These are phyloP conservation scores for Colletotrichum falcatum DNA, from an alignment of 2,329 filamentous ascomycete species.

Conservation along the genomic window DNA sequence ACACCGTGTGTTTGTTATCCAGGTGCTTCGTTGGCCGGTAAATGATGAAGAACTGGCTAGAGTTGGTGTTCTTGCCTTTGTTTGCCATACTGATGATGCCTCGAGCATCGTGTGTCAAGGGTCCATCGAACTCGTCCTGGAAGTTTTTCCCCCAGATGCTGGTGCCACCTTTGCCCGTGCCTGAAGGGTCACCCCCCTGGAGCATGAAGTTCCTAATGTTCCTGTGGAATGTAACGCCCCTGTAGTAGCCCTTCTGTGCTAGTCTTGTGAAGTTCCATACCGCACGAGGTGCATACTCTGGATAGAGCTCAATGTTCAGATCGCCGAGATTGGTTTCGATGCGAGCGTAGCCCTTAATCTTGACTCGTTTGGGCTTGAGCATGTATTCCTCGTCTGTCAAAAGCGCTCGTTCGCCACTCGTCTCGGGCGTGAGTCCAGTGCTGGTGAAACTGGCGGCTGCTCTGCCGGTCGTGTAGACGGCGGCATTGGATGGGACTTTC, in stretches of 20 bases:
- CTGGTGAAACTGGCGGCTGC: slow-evolving; percentile 96
- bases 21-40: slow-evolving; percentile 89
- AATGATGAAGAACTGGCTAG: slow-evolving; percentile 92
- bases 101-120: slow-evolving; percentile 82
- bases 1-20: slow-evolving; percentile 97
- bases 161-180: slow-evolving; percentile 88
- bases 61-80: slow-evolving; percentile 98
- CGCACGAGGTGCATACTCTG: slow-evolving; percentile 90
- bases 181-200: slow-evolving; percentile 93
- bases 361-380: slow-evolving; percentile 89
- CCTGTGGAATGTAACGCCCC: slow-evolving; percentile 85
- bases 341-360: slow-evolving; percentile 91
- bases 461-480: slow-evolving; percentile 88
- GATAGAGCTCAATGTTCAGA: slow-evolving; percentile 88
- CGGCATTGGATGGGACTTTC: slow-evolving; percentile 83
- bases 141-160: slow-evolving; percentile 97
- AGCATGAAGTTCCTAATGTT: slow-evolving; percentile 99
- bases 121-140: slow-evolving; percentile 91
- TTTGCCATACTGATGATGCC: slow-evolving; percentile 96
- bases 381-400: slow-evolving; percentile 97
- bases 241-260: slow-evolving; percentile 91
- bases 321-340: slow-evolving; percentile 88
- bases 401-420: slow-evolving; percentile 85
- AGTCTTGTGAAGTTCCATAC: slow-evolving; percentile 97
- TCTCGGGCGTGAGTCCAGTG: slow-evolving; percentile 92